phyloP scores from a whole-genome alignment of 805 yeast species.

The Alloascoidea hylecoeti region DNA sequence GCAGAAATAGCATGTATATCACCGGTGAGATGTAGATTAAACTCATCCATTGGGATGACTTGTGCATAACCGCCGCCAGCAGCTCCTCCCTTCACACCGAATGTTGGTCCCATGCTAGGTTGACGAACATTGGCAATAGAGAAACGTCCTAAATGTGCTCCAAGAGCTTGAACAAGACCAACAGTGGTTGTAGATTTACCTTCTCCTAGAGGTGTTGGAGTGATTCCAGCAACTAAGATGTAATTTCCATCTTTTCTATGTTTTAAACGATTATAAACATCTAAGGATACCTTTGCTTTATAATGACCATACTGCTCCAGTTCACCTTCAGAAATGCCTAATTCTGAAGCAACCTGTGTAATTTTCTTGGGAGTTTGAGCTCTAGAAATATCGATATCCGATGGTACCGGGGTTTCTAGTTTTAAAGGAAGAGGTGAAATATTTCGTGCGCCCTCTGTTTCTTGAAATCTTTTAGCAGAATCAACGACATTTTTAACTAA shows the following conservation, averaged over 20 bases:
- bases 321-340: slow-evolving; percentile 54
- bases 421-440: slow-evolving; percentile 43
- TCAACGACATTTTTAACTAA: slow-evolving; percentile 55
- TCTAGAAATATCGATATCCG: slow-evolving; percentile 68
- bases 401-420: slow-evolving; percentile 57
- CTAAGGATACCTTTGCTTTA: slow-evolving; percentile 63
- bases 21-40: slow-evolving; percentile 77
- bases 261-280: slow-evolving; percentile 46
- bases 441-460: slow-evolving; percentile 8
- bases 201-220: slow-evolving; percentile 80
- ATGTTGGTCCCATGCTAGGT: slow-evolving; percentile 83
- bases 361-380: slow-evolving; percentile 63
- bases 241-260: slow-evolving; percentile 54
- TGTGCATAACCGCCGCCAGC: slow-evolving; percentile 87
- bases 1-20: slow-evolving; percentile 77
- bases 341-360: slow-evolving; percentile 51
- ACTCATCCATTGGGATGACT: slow-evolving; percentile 82
- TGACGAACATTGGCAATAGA: slow-evolving; percentile 76
- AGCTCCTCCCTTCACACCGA: slow-evolving; percentile 84
- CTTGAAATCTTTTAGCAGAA: slow-evolving; percentile 41
- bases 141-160: slow-evolving; percentile 57
- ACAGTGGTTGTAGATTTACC: slow-evolving; percentile 79
- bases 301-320: slow-evolving; percentile 63
- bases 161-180: slow-evolving; percentile 70
- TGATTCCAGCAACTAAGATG: slow-evolving; percentile 68